A percentile compares a stretch with the other conserved stretches of the same genome.
Conservation (phyloP, 2,329 filamentous ascomycete species). For the Pestalotiopsis sp. region DNA sequence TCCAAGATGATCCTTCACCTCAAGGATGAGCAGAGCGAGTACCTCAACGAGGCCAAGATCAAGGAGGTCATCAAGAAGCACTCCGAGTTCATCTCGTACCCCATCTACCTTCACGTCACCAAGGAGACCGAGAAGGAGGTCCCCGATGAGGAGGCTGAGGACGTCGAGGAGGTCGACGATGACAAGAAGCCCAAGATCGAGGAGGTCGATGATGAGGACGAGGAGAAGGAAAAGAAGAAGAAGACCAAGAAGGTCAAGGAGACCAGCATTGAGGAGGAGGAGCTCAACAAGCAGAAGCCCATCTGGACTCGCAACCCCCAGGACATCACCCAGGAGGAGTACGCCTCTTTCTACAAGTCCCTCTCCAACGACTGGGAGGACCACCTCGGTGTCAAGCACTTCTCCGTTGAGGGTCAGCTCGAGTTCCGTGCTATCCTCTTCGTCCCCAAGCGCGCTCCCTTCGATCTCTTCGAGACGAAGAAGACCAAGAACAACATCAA, state of each 20-base stretch:
- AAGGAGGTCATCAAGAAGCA: slow-evolving; percentile 99
- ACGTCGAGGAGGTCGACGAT: slow-evolving; percentile 71
- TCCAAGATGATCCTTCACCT: slow-evolving; percentile 98
- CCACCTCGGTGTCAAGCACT: slow-evolving; percentile 99
- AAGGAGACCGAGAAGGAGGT: slow-evolving; percentile 99
- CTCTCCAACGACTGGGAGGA: slow-evolving; percentile 99
- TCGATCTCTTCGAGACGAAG: slow-evolving; percentile 99
- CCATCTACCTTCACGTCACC: slow-evolving; percentile 98
- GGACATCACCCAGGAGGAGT: slow-evolving; percentile 96
- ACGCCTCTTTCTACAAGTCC: slow-evolving; percentile 99
- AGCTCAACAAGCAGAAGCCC: slow-evolving; percentile 99
- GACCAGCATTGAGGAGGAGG: slow-evolving; percentile 97
- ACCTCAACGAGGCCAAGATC: slow-evolving; percentile 98
- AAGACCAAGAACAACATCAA: slow-evolving; percentile 99
- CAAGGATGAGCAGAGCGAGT: slow-evolving; percentile 99
- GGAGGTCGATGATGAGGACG: slow-evolving; percentile 86
- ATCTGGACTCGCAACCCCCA: slow-evolving; percentile 99
- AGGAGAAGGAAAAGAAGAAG: slow-evolving; percentile 85
- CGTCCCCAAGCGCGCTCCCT: slow-evolving; percentile 98
- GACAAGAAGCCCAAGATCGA: slow-evolving; percentile 97
- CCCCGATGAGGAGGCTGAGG: slow-evolving; percentile 90
- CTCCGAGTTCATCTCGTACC: slow-evolving; percentile 99
- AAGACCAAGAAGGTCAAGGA: slow-evolving; percentile 99
- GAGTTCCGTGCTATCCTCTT: slow-evolving; percentile 99
- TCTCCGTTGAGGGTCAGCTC: slow-evolving; percentile 99